These are phyloP conservation scores for Astrothelium macrocarpum DNA, from an alignment of 495 filamentous ascomycete genomes.

Conservation along the genomic window DNA sequence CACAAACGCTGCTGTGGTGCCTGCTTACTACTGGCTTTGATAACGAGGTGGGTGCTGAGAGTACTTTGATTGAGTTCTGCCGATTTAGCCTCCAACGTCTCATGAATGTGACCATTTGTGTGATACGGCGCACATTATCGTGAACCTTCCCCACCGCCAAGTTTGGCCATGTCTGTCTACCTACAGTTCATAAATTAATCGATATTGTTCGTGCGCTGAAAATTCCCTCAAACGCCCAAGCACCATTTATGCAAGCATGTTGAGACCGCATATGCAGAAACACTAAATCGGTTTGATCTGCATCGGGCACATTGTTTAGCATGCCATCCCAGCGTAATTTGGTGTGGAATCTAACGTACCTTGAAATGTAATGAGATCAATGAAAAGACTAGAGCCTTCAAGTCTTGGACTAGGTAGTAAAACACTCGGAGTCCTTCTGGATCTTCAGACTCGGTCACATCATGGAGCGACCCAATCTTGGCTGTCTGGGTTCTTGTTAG, in stretches of 20 bases:
- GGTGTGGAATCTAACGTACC: conserved; percentile 34
- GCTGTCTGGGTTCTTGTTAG: conserved; percentile 58
- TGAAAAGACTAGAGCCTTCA: conserved; percentile 95
- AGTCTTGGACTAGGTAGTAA: conserved; percentile 96
- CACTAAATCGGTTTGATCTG: conserved; percentile 32
- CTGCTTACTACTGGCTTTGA: no score
- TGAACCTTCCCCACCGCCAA: no score
- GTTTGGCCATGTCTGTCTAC: no score
- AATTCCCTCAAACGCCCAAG: neutral
- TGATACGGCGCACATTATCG: no score
- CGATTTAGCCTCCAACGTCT: no score
- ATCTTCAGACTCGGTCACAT: conserved; percentile 91
- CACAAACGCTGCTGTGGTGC: neutral
- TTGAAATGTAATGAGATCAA: conserved; percentile 97
- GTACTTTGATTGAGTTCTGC: no score
- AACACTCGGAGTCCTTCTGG: conserved; percentile 98
- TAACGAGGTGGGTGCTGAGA: no score
- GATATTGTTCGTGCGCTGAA: neutral
- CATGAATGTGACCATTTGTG: no score
- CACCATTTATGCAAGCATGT: neutral
- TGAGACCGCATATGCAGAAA: neutral
- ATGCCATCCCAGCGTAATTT: neutral
- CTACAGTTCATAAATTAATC: neutral
- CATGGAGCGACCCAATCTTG: conserved; percentile 94
- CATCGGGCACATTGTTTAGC: neutral